Base-by-base conservation (phyloP, 352 stramenopile species). In the Thalassiosira livingstoniorum region DNA sequence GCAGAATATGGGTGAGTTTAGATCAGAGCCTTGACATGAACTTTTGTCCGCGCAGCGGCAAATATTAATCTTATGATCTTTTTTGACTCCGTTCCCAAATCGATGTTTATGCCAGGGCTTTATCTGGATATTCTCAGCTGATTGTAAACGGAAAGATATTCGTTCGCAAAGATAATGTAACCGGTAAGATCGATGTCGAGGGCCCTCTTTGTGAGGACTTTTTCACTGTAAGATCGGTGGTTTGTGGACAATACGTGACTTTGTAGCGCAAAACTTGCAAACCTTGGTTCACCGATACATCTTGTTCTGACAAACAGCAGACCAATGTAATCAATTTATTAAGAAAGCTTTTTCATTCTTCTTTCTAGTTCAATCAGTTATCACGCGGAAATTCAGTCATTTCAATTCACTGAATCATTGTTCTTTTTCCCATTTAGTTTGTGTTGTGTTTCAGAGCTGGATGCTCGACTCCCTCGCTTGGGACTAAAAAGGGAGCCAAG, bases 181-280 rank as follows among this genome's bases (percentile, higher is more conserved):
- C 70, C 39, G 89, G 91, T 25, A 86, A 90, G 43, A 67, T 95
- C 47, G 61, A 91, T 66, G 78, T 95, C 11, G 91, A 95, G 77
- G 91, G 70, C 57, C 89, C 89, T 34, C 71, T 93, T 23, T 91
- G 85, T 66, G 84, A 93, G 73, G 89, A 93, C 57, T 93, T 92
- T 73, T 93, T 86, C 47, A 82, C 66, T 21, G 85, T 92, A 39
- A 70, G 87, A 64, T 70, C 70, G 18, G 67, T 92, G 55, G 80
- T 93, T 32, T 87, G 83, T 55, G 67, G 72, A 3, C 87, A 92
- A 78, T 93, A 83, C 63, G 81, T 90, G 0, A 75, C 67, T 7
- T 66, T 75, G n/a, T 58, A 51, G 42, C 10, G 10, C 10, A 51
- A 18, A 18, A 51, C 10, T 51, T 51, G 42, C 18, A 18, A 18